Conservation (phyloP, 2,329 filamentous ascomycete species). For the Ophiostoma sp. region DNA sequence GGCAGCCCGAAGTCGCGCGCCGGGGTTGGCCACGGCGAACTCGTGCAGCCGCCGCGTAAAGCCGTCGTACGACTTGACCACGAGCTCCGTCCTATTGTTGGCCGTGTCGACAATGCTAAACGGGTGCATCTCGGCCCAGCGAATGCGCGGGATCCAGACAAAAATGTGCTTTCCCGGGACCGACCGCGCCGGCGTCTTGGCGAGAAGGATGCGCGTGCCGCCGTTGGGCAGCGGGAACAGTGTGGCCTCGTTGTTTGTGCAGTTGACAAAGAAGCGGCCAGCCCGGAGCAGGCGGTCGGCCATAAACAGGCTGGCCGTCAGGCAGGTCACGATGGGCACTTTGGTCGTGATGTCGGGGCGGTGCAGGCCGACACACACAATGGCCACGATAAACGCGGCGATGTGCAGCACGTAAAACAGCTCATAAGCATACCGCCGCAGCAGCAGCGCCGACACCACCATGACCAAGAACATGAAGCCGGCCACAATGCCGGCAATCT, state of each 20-base stretch:
- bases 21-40: not conserved
- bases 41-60: not conserved
- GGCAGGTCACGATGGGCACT: not conserved
- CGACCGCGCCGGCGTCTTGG: conserved; percentile 26
- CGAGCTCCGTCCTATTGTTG: not conserved
- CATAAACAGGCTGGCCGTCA: not conserved
- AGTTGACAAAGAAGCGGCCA: not conserved
- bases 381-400: not conserved
- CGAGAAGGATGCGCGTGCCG: not conserved
- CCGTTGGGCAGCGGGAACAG: not conserved
- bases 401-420: not conserved
- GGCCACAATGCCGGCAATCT: conserved; percentile 47
- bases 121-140: conserved; percentile 55
- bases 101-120: conserved; percentile 52
- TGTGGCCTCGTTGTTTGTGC: not conserved
- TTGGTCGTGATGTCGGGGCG: not conserved
- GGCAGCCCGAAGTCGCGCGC: conserved; percentile 37
- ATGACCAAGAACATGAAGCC: conserved; percentile 34
- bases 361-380: not conserved
- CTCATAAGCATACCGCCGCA: not conserved
- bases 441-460: not conserved
- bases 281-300: not conserved
- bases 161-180: conserved; percentile 58
- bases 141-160: conserved; percentile 57
- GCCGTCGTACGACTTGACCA: not conserved